Conservation (phyloP, 345 rosid genomes). For the Eucalyptus viminalis region DNA sequence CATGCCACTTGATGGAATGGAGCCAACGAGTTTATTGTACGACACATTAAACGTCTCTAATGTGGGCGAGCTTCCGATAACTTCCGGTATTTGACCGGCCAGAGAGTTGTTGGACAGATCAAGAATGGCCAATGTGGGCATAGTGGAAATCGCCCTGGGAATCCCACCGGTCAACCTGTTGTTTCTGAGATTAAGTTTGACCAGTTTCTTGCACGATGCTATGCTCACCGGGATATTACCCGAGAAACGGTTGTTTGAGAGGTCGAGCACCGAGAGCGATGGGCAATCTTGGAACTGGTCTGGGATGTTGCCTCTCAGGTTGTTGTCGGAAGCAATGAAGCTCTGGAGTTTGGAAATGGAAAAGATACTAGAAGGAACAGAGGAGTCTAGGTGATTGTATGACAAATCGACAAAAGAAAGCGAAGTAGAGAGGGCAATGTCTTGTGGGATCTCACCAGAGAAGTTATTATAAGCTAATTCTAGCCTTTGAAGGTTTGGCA, state of each 20-base stretch:
- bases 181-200: slow-evolving; percentile 53
- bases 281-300: slow-evolving; percentile 71
- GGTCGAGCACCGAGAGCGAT: slow-evolving; percentile 63
- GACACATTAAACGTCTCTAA: slow-evolving; percentile 73
- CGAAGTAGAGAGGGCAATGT: slow-evolving; percentile 45
- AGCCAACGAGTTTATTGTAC: slow-evolving; percentile 64
- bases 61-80: slow-evolving; percentile 60
- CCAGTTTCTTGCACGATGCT: slow-evolving; percentile 68
- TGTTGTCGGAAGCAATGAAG: slow-evolving; percentile 66
- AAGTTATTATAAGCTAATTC: slow-evolving; percentile 77
- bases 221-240: slow-evolving; percentile 57
- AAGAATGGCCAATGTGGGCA: slow-evolving; percentile 67
- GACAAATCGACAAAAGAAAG: slow-evolving; percentile 84
- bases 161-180: slow-evolving; percentile 48
- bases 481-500: slow-evolving; percentile 65
- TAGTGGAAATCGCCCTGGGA: slow-evolving; percentile 39
- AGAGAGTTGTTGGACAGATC: slow-evolving; percentile 79
- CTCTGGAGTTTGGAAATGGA: slow-evolving; percentile 61
- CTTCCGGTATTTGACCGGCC: slow-evolving; percentile 46
- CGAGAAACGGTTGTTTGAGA: slow-evolving; percentile 62
- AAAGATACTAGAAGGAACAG: slow-evolving; percentile 62
- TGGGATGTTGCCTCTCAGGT: slow-evolving; percentile 51
- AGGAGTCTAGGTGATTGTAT: slow-evolving; percentile 43
- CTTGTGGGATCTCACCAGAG: slow-evolving; percentile 65
- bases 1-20: slow-evolving; percentile 47